A percentile compares a stretch with the other conserved stretches of the same genome.
These are phyloP conservation scores for Ogataea neopini DNA, from an alignment of 805 yeast genomes.

Conservation along the genomic window DNA sequence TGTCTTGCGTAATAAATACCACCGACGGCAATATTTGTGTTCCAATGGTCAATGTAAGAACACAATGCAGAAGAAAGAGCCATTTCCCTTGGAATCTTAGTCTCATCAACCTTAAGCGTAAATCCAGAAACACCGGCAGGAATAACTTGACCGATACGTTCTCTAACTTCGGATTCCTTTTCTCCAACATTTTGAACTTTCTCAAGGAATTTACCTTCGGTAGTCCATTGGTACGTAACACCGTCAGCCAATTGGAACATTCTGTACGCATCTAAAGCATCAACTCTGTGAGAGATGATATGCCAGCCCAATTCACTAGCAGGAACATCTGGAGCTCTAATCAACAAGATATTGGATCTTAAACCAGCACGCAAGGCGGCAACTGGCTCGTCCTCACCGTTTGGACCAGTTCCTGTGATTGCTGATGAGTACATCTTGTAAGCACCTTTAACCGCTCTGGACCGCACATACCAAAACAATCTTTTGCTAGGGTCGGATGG, in stretches of 20 bases:
- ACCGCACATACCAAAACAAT: slow-evolving; percentile 55
- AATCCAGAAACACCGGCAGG: slow-evolving; percentile 58
- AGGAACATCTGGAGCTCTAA: slow-evolving; percentile 50
- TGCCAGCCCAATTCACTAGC: slow-evolving; percentile 66
- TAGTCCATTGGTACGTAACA: slow-evolving; percentile 63
- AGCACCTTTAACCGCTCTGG: slow-evolving; percentile 69
- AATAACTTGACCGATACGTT: slow-evolving; percentile 58
- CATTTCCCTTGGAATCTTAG: slow-evolving; percentile 56
- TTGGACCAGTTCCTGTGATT: slow-evolving; percentile 43
- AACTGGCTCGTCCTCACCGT: slow-evolving; percentile 56
- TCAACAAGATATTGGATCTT: slow-evolving; percentile 57
- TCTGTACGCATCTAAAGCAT: slow-evolving; percentile 60
- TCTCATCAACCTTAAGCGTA: slow-evolving; percentile 53
- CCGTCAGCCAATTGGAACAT: slow-evolving; percentile 64
- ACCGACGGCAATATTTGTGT: slow-evolving; percentile 59
- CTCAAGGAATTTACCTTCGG: slow-evolving; percentile 57
- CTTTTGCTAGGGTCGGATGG: slow-evolving; percentile 45
- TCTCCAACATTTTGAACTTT: slow-evolving; percentile 60
- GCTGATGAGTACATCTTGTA: slow-evolving; percentile 54
- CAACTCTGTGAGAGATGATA: slow-evolving; percentile 57
- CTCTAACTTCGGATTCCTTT: slow-evolving; percentile 62
- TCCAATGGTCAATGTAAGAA: slow-evolving; percentile 69
- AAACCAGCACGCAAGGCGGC: slow-evolving; percentile 62
- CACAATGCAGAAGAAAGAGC: slow-evolving; percentile 61
- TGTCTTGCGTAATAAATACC: slow-evolving; percentile 62